phyloP scores from a whole-genome alignment of 2,329 filamentous ascomycete species.

The Penicillium sclerotiorum region DNA sequence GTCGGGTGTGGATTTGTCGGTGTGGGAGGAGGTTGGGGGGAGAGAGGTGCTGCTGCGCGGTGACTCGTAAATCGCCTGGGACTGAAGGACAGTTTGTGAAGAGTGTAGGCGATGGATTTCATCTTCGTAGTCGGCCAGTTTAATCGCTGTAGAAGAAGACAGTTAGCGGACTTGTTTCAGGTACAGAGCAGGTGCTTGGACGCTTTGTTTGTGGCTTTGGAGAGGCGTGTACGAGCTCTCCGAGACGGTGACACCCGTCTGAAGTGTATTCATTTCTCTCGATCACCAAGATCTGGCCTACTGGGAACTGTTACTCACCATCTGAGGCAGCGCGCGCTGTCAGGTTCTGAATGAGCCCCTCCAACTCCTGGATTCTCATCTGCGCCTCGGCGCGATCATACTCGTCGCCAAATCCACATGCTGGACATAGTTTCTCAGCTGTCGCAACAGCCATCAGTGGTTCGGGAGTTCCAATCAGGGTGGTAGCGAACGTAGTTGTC shows the following conservation, averaged over 20 bases:
- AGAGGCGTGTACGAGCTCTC: background rate
- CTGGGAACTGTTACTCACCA: slow-evolving; percentile 44
- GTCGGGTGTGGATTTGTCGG: slow-evolving; percentile 31
- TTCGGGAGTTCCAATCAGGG: slow-evolving; percentile 34
- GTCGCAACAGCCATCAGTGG: slow-evolving; percentile 30
- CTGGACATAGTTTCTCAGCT: slow-evolving; percentile 37
- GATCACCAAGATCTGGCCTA: background rate
- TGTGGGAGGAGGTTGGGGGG: slow-evolving; percentile 33
- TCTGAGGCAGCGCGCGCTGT: slow-evolving; percentile 56
- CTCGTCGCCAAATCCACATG: slow-evolving; percentile 40
- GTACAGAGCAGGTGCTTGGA: background rate
- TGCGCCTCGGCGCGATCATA: slow-evolving; percentile 37
- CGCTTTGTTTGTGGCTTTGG: background rate
- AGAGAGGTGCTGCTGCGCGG: slow-evolving; percentile 29
- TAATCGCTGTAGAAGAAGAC: slow-evolving; percentile 48
- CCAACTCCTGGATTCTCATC: slow-evolving; percentile 53
- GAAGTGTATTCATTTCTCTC: no score
- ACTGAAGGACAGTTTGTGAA: background rate
- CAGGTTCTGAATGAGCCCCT: slow-evolving; percentile 56
- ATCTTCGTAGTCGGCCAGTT: slow-evolving; percentile 65
- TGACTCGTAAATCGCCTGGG: slow-evolving; percentile 19
- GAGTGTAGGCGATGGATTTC: slow-evolving; percentile 56
- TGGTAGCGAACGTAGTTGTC: slow-evolving; percentile 29
- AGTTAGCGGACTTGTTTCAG: background rate
- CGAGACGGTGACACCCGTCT: no score